A percentile compares a stretch with the other conserved stretches of the same genome.
Conservation (phyloP, 2,329 filamentous ascomycete genomes). For the Tolypocladium paradoxum region DNA sequence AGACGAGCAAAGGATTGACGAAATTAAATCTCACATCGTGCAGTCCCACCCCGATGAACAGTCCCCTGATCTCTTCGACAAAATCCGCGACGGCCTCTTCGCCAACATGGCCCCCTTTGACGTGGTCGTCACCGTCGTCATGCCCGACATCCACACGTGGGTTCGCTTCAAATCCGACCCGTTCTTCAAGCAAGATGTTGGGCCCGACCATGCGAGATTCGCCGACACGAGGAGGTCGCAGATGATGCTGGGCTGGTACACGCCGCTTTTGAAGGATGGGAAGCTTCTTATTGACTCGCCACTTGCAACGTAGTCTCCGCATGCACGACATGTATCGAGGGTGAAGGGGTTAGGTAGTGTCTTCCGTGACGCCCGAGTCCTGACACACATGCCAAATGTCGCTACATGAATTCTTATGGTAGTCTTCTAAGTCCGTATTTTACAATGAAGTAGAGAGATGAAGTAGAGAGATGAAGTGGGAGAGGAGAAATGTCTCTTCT, state of each 20-base stretch:
- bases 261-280: neutral
- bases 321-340: too few species aligned
- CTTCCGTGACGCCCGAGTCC: too few species aligned
- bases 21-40: too few species aligned
- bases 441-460: too few species aligned
- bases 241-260: conserved; percentile 2
- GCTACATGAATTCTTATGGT: too few species aligned
- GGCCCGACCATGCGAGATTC: conserved; percentile 1
- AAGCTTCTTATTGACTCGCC: neutral
- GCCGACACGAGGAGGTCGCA: conserved; percentile 1
- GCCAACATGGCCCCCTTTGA: neutral
- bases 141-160: neutral
- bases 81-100: conserved; percentile 1
- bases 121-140: neutral
- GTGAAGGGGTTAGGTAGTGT: too few species aligned
- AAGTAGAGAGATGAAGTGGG: too few species aligned
- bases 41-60: neutral
- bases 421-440: too few species aligned
- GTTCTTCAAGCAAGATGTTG: neutral
- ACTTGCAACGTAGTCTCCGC: too few species aligned
- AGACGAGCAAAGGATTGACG: too few species aligned
- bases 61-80: neutral
- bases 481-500: too few species aligned
- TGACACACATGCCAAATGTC: too few species aligned
- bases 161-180: neutral